A percentile compares a stretch with the other conserved stretches of the same genome.
Conservation (phyloP, 2,329 filamentous ascomycete species). For the Pseudogymnoascus destructans region DNA sequence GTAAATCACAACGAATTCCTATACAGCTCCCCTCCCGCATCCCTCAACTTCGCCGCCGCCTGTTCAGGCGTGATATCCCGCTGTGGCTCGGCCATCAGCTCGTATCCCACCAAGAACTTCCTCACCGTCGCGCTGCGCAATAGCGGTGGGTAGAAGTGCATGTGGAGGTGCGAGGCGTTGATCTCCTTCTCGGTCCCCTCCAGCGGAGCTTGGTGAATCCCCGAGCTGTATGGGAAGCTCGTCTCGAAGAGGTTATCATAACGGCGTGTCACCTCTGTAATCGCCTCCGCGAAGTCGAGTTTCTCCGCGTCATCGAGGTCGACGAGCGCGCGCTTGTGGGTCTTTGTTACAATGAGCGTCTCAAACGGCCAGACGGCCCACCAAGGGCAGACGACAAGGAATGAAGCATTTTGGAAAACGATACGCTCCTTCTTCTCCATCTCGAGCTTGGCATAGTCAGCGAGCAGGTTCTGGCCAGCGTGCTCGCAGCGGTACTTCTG, state of each 20-base stretch:
- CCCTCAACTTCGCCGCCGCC: constrained; percentile 63
- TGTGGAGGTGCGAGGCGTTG: constrained; percentile 79
- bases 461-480: constrained; percentile 60
- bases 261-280: constrained; percentile 76
- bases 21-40: constrained; percentile 73
- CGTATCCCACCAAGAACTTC: constrained; percentile 94
- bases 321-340: constrained; percentile 71
- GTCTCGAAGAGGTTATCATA: constrained; percentile 98
- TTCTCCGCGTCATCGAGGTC: constrained; percentile 65
- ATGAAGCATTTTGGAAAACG: constrained; percentile 75
- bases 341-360: constrained; percentile 74
- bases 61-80: constrained; percentile 96
- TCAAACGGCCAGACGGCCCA: constrained; percentile 98
- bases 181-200: constrained; percentile 70
- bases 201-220: constrained; percentile 88
- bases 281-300: constrained; percentile 61
- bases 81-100: constrained; percentile 95
- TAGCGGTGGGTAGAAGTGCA: constrained; percentile 95
- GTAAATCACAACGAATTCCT: constrained; percentile 37
- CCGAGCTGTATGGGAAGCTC: constrained; percentile 92
- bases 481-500: constrained; percentile 64
- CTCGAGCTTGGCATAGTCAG: constrained; percentile 79
- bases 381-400: constrained; percentile 87
- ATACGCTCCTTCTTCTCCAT: constrained; percentile 69
- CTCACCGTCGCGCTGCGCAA: constrained; percentile 84